phyloP scores from a whole-genome alignment of 2,329 filamentous ascomycete genomes.

The Fusarium dlaminii region DNA sequence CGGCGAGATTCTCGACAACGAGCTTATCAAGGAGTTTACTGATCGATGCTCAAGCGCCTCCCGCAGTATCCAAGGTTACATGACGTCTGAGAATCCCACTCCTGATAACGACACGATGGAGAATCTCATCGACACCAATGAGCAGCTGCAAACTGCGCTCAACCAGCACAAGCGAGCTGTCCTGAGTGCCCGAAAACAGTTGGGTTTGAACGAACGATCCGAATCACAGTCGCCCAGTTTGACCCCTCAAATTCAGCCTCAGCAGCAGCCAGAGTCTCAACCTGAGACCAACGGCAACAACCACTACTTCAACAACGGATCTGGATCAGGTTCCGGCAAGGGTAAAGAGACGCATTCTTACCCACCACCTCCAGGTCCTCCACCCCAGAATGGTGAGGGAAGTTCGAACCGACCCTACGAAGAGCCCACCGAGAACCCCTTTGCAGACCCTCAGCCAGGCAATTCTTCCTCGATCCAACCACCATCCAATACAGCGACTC shows the following conservation, averaged over 20 bases:
- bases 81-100: conserved; percentile 78
- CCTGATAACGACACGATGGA: conserved; percentile 96
- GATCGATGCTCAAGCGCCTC: conserved; percentile 85
- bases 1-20: conserved; percentile 78
- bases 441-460: conserved; percentile 48
- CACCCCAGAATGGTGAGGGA: conserved; percentile 41
- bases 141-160: conserved; percentile 83
- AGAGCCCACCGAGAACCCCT: conserved; percentile 37
- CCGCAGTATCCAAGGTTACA: conserved; percentile 85
- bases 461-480: conserved; percentile 25
- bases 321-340: conserved; percentile 40
- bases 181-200: conserved; percentile 67
- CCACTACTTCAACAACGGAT: conserved; percentile 25
- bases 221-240: conserved; percentile 42
- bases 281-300: conserved; percentile 45
- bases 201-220: conserved; percentile 51
- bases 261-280: conserved; percentile 12
- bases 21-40: conserved; percentile 92
- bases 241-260: conserved; percentile 34
- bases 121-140: conserved; percentile 92
- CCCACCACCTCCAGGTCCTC: conserved; percentile 38
- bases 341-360: conserved; percentile 49
- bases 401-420: conserved; percentile 34
- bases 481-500: conserved; percentile 21
- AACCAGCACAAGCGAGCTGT: conserved; percentile 87